Conservation (phyloP, 169 alveolate species). For the Cryptosporidium ubiquitum region DNA sequence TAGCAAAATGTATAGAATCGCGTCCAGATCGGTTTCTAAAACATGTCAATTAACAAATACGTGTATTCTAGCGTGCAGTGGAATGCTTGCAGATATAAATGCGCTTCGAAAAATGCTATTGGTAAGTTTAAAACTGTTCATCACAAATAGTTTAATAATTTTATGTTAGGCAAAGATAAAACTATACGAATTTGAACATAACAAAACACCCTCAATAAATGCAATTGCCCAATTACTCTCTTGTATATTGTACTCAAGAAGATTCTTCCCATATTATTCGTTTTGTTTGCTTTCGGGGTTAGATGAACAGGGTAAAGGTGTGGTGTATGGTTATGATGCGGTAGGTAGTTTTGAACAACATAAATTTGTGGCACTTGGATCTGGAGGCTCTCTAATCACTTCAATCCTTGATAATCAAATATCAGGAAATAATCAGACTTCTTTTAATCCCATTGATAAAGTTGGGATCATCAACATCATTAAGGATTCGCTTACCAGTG, state of each 20-base stretch:
- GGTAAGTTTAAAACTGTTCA: slow-evolving; percentile 68
- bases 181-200: slow-evolving; percentile 84
- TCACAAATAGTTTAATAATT: neutral
- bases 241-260: slow-evolving; percentile 89
- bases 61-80: slow-evolving; percentile 90
- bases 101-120: slow-evolving; percentile 85
- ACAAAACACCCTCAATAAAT: slow-evolving; percentile 88
- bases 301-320: slow-evolving; percentile 87
- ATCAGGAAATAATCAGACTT: slow-evolving; percentile 69
- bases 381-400: slow-evolving; percentile 88
- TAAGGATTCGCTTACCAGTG: slow-evolving; percentile 91
- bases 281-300: slow-evolving; percentile 91
- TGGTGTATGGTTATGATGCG: slow-evolving; percentile 92
- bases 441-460: slow-evolving; percentile 70
- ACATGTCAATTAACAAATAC: slow-evolving; percentile 88
- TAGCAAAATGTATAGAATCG: slow-evolving; percentile 89
- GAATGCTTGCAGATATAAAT: slow-evolving; percentile 93
- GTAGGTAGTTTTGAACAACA: slow-evolving; percentile 89
- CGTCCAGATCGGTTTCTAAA: slow-evolving; percentile 89
- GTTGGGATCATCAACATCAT: slow-evolving; percentile 86
- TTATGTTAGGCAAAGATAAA: slow-evolving; percentile 86
- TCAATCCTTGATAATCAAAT: slow-evolving; percentile 89
- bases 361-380: slow-evolving; percentile 91
- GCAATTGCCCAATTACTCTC: slow-evolving; percentile 90
- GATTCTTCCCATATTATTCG: slow-evolving; percentile 95